These are phyloP conservation scores for Schizosaccharomyces japonicus DNA, from an alignment of 805 yeast species.

Conservation along the genomic window DNA sequence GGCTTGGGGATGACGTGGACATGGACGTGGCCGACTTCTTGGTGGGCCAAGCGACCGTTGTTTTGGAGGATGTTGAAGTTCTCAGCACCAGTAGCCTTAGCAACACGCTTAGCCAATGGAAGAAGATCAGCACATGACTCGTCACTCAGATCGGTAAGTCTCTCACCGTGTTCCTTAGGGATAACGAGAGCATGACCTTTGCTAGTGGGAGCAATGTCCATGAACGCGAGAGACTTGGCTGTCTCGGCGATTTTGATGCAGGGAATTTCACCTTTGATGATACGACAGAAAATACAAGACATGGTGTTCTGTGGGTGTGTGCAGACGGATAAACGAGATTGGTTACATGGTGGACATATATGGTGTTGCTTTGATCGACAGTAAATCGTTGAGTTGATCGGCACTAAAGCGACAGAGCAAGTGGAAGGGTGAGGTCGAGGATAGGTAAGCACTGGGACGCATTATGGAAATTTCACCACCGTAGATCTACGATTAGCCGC, in stretches of 20 bases:
- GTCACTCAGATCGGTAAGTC: slow-evolving; percentile 77
- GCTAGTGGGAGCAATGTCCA: slow-evolving; percentile 83
- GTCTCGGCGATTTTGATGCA: slow-evolving; percentile 77
- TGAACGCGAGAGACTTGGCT: slow-evolving; percentile 48
- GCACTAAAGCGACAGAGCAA: too few species aligned
- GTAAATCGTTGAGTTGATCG: too few species aligned
- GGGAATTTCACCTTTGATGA: slow-evolving; percentile 87
- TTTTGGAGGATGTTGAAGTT: slow-evolving; percentile 81
- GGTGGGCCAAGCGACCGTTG: slow-evolving; percentile 89
- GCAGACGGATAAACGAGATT: too few species aligned
- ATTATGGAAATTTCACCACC: too few species aligned
- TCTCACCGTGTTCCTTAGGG: slow-evolving; percentile 85
- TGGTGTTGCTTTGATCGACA: too few species aligned
- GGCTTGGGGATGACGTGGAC: slow-evolving; percentile 88
- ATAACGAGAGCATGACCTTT: slow-evolving; percentile 73
- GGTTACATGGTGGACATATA: too few species aligned
- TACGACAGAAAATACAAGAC: slow-evolving; percentile 71
- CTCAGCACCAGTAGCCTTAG: slow-evolving; percentile 36
- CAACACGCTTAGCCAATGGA: slow-evolving; percentile 72
- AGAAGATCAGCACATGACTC: slow-evolving; percentile 66
- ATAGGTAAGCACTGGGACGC: too few species aligned
- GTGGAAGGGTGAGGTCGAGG: too few species aligned
- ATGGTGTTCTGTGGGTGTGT: neutral
- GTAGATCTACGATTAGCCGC: too few species aligned
- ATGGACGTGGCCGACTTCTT: slow-evolving; percentile 79